Evolutionary conservation across 768 basidiomycete species (phyloP).

Genomic region (Psilocybe subaeruginosa): DNA sequence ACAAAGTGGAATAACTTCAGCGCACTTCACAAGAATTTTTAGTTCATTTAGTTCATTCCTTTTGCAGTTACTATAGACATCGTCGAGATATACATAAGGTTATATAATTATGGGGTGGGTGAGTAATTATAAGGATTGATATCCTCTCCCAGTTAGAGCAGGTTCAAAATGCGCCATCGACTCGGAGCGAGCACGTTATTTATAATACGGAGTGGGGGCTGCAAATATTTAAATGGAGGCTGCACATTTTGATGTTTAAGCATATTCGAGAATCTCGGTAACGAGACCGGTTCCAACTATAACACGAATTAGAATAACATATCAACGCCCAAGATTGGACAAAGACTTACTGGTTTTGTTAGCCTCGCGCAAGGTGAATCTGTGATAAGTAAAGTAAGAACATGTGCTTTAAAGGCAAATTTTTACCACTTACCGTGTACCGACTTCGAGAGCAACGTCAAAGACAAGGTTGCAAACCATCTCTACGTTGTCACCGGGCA

Average conservation of each 20-base stretch:
- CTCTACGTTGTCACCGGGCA: conserved; percentile 98
- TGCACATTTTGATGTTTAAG: conserved; percentile 12
- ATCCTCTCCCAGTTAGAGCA: conserved; percentile 6
- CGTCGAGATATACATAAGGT: conserved; percentile 11
- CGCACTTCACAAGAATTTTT: no score
- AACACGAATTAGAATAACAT: conserved; percentile 11
- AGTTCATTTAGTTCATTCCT: no score
- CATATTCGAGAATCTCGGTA: conserved; percentile 71
- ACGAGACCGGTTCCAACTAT: conserved; percentile 94
- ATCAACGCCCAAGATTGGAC: neutral
- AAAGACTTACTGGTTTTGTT: conserved; percentile 80
- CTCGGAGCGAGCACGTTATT: neutral
- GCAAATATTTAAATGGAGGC: neutral
- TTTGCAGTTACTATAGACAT: neutral
- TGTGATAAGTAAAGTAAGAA: conserved; percentile 18
- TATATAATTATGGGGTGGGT: conserved; percentile 18
- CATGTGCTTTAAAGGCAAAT: neutral
- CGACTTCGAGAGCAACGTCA: conserved; percentile 88
- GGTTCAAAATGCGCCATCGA: neutral
- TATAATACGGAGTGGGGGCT: conserved; percentile 23
- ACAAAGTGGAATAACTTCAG: no score
- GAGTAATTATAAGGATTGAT: conserved; percentile 13
- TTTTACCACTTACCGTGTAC: conserved; percentile 60
- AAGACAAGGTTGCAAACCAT: conserved; percentile 82
- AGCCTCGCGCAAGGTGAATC: conserved; percentile 93